phyloP scores from a whole-genome alignment of 1,284 basidiomycete genomes.

The Apiotrichum veenhuisii region DNA sequence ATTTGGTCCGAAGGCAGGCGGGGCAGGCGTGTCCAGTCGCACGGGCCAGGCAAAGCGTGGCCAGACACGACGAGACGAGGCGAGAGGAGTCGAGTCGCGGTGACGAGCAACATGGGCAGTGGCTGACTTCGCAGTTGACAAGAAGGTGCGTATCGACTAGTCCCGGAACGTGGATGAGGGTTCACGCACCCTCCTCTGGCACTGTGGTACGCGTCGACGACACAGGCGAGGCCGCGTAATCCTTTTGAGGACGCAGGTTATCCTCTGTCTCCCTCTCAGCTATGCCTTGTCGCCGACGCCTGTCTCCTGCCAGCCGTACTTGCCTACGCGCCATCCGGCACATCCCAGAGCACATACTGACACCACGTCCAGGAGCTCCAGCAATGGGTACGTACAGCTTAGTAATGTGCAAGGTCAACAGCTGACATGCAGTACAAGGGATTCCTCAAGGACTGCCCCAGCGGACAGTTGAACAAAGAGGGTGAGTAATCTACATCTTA shows the following conservation, averaged over 20 bases:
- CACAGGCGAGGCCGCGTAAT: too few relatives aligned
- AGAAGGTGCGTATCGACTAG: conserved; percentile 58
- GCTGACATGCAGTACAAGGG: conserved; percentile 76
- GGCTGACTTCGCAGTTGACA: conserved; percentile 70
- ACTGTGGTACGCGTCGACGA: too few relatives aligned
- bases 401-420: not conserved
- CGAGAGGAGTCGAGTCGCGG: not conserved
- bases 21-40: too few relatives aligned
- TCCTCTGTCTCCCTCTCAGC: too few relatives aligned
- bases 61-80: conserved; percentile 8
- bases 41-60: too few relatives aligned
- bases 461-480: conserved; percentile 90
- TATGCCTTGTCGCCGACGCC: not conserved
- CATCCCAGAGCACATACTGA: conserved; percentile 4
- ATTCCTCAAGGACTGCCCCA: conserved; percentile 97
- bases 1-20: not conserved
- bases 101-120: not conserved
- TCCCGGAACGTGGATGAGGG: not conserved
- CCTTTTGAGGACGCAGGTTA: too few relatives aligned
- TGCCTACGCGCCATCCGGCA: not conserved
- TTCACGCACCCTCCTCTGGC: too few relatives aligned
- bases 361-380: conserved; percentile 66
- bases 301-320: not conserved
- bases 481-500: too few relatives aligned
- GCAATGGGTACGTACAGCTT: conserved; percentile 65